Conservation (phyloP, 2,329 filamentous ascomycete genomes). For the Claviceps maximensis region DNA sequence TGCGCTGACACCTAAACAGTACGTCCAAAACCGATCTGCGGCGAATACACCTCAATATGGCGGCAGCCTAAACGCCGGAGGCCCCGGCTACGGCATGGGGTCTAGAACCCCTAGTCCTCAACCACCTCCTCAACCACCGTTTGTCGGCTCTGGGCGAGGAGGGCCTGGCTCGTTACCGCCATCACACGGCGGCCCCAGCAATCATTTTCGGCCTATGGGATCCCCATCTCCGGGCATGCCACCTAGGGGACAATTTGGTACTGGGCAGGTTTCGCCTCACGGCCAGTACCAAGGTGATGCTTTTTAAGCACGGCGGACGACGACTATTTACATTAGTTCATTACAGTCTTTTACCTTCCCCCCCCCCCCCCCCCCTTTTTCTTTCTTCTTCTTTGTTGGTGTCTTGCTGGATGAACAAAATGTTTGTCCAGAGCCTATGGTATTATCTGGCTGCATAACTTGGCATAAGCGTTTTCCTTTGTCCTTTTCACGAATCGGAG, state of each 20-base stretch:
- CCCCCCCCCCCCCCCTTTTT: no score
- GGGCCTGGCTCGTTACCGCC: conserved; percentile 9
- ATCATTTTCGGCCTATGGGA: conserved; percentile 22
- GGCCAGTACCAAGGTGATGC: conserved; percentile 25
- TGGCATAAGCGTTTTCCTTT: conserved; percentile 4
- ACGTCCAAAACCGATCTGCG: conserved; percentile 62
- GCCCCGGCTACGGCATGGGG: conserved; percentile 13
- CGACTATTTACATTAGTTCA: background rate
- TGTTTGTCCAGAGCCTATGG: background rate
- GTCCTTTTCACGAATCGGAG: background rate
- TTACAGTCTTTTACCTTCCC: background rate
- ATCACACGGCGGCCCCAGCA: conserved; percentile 13
- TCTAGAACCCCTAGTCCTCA: conserved; percentile 17
- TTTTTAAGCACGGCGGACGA: conserved; percentile 13
- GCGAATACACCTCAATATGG: conserved; percentile 42
- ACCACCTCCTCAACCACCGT: conserved; percentile 15
- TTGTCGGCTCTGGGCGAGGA: conserved; percentile 13
- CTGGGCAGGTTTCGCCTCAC: conserved; percentile 10
- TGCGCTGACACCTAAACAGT: conserved; percentile 65
- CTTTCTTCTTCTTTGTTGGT: background rate
- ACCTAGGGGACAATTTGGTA: conserved; percentile 19
- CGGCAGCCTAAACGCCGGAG: conserved; percentile 42
- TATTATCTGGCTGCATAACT: background rate
- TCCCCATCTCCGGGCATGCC: conserved; percentile 15
- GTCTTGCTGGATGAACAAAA: background rate